A percentile compares a stretch with the other conserved stretches of the same genome.
phyloP scores from a whole-genome alignment of 805 yeast species.

The Nakazawaea wickerhamii region DNA sequence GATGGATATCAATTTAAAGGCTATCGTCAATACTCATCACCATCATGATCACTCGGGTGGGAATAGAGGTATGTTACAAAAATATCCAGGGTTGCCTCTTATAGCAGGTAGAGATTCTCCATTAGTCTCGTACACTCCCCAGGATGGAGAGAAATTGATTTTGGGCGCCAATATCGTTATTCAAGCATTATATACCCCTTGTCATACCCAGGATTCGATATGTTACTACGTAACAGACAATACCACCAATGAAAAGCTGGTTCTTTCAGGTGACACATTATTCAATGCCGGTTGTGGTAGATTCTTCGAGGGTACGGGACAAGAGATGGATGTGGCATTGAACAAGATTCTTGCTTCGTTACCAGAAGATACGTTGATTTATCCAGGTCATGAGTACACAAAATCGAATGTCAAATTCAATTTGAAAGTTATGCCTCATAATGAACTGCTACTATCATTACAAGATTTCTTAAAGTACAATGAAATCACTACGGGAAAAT shows the following conservation, averaged over 20 bases:
- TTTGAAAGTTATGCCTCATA: constrained; percentile 49
- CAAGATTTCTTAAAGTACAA: constrained; percentile 44
- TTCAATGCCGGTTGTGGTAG: constrained; percentile 96
- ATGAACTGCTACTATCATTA: constrained; percentile 46
- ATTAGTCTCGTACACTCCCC: constrained; percentile 63
- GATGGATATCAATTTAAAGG: constrained; percentile 46
- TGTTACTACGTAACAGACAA: constrained; percentile 74
- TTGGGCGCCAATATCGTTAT: constrained; percentile 63
- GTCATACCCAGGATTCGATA: constrained; percentile 95
- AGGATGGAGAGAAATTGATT: constrained; percentile 51
- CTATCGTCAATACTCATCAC: constrained; percentile 93
- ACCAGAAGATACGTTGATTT: constrained; percentile 68
- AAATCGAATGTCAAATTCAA: constrained; percentile 75
- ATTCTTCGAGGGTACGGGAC: constrained; percentile 87
- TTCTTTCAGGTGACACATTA: constrained; percentile 93
- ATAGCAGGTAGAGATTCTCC: constrained; percentile 86
- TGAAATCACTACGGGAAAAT: constrained; percentile 76
- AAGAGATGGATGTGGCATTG: constrained; percentile 72
- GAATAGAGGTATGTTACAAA: constrained; percentile 32
- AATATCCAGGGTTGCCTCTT: constrained; percentile 48
- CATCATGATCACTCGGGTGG: constrained; percentile 96
- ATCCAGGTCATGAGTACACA: constrained; percentile 97
- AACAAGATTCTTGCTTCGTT: constrained; percentile 51
- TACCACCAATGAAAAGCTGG: constrained; percentile 59
- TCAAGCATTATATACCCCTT: constrained; percentile 89